Conservation (phyloP, 306 rosid species). For the Clitoria ternatea region DNA sequence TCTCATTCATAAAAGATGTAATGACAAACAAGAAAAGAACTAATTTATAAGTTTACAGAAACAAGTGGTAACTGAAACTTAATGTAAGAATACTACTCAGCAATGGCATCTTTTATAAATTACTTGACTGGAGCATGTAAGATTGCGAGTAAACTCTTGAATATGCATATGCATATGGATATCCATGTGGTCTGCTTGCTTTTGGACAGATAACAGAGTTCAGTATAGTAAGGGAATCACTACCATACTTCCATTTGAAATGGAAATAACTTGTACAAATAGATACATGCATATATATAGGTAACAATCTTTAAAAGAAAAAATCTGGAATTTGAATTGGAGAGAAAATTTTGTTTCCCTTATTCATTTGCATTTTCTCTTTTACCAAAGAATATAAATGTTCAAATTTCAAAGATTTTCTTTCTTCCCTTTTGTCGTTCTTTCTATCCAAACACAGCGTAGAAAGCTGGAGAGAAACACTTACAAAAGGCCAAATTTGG, state of each 20-base stretch:
- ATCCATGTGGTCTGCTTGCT: neutral
- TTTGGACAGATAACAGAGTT: slow-evolving; percentile 4
- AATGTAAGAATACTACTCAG: neutral
- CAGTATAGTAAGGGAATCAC: neutral
- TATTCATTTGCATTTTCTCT: too few species aligned
- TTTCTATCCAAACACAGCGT: too few species aligned
- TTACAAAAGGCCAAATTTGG: slow-evolving; percentile 15
- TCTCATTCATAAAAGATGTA: neutral
- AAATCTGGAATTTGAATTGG: too few species aligned
- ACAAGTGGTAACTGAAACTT: neutral
- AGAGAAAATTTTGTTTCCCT: too few species aligned
- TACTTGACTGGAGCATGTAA: neutral
- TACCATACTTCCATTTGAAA: neutral
- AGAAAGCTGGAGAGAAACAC: neutral
- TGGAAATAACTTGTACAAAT: neutral
- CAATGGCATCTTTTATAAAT: neutral
- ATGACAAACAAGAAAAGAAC: neutral
- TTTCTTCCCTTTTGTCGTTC: too few species aligned
- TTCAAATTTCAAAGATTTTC: too few species aligned
- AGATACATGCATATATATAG: too few species aligned
- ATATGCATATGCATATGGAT: neutral
- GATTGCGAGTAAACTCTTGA: neutral
- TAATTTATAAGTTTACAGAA: neutral
- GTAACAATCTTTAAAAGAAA: too few species aligned
- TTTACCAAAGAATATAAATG: too few species aligned